Evolutionary conservation across 2,329 filamentous ascomycete genomes (phyloP), one percentile per base, ranked within the genome.

Genomic region (Botrytis squamosa): DNA sequence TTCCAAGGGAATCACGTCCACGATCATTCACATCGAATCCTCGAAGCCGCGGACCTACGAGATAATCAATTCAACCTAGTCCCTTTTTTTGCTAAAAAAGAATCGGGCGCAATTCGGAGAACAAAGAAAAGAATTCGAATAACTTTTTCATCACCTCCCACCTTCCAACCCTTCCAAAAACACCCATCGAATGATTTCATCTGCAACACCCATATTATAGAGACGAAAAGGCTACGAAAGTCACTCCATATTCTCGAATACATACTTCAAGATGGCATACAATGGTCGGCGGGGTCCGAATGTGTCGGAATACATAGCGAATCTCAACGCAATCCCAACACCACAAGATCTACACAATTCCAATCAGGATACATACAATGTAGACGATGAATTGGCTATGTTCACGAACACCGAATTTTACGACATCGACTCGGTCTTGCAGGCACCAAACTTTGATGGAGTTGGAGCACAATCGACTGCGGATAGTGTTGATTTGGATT

Each of bases 291-390:
- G 92, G 81, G 92, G 89, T 79, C 92, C 93, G 80, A 97, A 97
- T 83, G 93, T 97, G 84, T 94, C 94, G 81, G 92, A 94, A 81
- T 97, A 96, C 85, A 88, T 98, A 77, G 92, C 93, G 80, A 92
- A 95, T 78, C 87, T 98, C 80, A 97, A 97, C 85, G 89, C 88
- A 64, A 85, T 91, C 73, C 88, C 88, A 3, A 85, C 90, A 75
- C 85, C 91, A 75, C 89, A 90, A 78, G 88, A 92, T 71, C 86
- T 91, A 75, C 76, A 78, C 52, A 88, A 86, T 70, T 79, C 85
- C 38, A 81, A 87, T 42, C 84, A 86, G 74, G 84, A 86, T 74
- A 83, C 86, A 70, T 88, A 91, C 82, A 87, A 87, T 78, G 85
- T 92, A 76, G 91, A 93, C 78, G 89, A 92, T 75, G 91, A 94